Evolutionary conservation across 1,284 basidiomycete genomes (phyloP), one percentile per base, ranked within the genome.

Genomic region (Tilletia indica): DNA sequence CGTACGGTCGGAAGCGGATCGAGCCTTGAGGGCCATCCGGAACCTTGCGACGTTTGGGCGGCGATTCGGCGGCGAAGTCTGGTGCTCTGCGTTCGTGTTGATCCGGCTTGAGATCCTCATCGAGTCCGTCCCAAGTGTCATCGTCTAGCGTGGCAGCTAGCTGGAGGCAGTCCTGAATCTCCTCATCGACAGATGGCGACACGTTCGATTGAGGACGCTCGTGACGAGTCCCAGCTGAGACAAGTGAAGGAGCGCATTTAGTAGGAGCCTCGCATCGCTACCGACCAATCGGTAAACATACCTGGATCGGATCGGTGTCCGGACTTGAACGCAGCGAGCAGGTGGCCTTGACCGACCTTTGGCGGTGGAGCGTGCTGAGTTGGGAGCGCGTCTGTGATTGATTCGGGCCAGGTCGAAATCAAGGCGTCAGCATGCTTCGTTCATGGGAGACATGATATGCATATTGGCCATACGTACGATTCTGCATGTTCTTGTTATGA

Each of bases 11-110:
- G 51, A 54, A 54, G 12, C 51, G 51, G 16, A 8, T 54, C 42
- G 42, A 8, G 42, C 42, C 42, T 45, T 45, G 42, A 8, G 42
- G 42, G 1, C 42, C 42, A 45, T 36, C 25, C 36, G 16, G 25
- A 31, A 63, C 25, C 36, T 31, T 63, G 58, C 58, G 58, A 25
- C 58, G 58, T 19, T 63, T 63, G n/a, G 36, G 31, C 31, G 58
- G 36, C n/a, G 58, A 63, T 9, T 25, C 25, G 12, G 21, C 8
- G 25, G 4, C 16, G 6, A 19, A 19, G 51, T 8, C 11, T 9
- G 8, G 6, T 54, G 19, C 8, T 19, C 6, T 54, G 51, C 8
- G 12, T 5, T 54, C 19, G 36, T 63, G n/a, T 5, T 63, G n/a
- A 36, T 16, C 36, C 16, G 8, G 9, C 36, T 4, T 16, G 31